Conservation (phyloP, 2,329 filamentous ascomycete genomes). For the Colletotrichum endophyticum region DNA sequence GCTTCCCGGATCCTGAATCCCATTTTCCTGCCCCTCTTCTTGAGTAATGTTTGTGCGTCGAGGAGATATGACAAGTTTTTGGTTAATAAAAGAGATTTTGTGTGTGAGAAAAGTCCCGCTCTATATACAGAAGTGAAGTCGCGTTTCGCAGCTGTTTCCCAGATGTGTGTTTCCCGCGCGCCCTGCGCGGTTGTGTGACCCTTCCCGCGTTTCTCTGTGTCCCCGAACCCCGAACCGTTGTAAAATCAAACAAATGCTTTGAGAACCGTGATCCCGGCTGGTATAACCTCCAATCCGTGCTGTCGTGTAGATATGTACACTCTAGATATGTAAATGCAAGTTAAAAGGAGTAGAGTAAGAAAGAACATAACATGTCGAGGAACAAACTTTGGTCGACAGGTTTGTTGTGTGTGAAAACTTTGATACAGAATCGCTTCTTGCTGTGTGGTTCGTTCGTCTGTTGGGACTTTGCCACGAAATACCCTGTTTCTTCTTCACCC, state of each 20-base stretch:
- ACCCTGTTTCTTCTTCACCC: background rate
- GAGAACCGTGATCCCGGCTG: conserved; percentile 6
- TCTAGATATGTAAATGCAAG: conserved; percentile 8
- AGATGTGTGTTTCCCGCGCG: background rate
- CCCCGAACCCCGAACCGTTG: background rate
- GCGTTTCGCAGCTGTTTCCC: background rate
- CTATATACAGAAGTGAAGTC: background rate
- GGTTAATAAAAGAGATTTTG: background rate
- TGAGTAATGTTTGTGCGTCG: background rate
- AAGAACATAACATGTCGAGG: background rate
- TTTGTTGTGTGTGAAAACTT: background rate
- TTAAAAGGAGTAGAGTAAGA: background rate
- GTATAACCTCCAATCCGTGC: conserved; percentile 16
- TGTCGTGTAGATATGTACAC: conserved; percentile 17
- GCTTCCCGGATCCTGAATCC: background rate
- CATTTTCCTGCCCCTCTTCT: background rate
- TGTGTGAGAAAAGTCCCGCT: background rate
- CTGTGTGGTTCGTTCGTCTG: background rate
- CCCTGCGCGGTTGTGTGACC: background rate
- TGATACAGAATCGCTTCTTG: background rate
- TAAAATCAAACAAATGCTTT: background rate
- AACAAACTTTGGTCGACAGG: background rate
- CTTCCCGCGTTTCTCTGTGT: background rate
- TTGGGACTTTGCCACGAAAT: background rate
- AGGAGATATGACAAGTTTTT: background rate